phyloP scores from a whole-genome alignment of 179 eudicot genomes.

The Pouteria campechiana region DNA sequence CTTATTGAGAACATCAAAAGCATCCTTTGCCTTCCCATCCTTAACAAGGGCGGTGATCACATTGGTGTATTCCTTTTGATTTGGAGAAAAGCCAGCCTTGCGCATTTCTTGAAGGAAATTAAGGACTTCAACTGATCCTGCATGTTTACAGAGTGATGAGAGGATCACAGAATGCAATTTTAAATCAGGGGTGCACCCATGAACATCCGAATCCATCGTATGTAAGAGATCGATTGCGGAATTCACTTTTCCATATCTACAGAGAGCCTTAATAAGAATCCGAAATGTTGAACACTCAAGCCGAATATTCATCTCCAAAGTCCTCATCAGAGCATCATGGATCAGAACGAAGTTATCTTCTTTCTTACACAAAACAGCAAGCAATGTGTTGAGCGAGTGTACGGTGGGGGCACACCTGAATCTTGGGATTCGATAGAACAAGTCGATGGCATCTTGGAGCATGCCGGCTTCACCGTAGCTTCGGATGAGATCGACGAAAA shows the following conservation, averaged over 20 bases:
- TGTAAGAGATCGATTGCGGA: constrained; percentile 33
- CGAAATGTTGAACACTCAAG: constrained; percentile 35
- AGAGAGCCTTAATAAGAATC: constrained; percentile 41
- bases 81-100: constrained; percentile 27
- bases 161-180: constrained; percentile 32
- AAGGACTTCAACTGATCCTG: constrained; percentile 16
- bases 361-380: constrained; percentile 29
- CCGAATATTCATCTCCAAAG: constrained; percentile 34
- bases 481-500: constrained; percentile 44
- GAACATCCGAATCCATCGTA: constrained; percentile 28
- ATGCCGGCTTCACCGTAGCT: constrained; percentile 23
- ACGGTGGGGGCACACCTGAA: constrained; percentile 52
- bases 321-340: constrained; percentile 31
- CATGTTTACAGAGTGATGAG: constrained; percentile 24
- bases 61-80: constrained; percentile 32
- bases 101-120: constrained; percentile 29
- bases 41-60: constrained; percentile 36
- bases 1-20: constrained; percentile 24
- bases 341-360: constrained; percentile 26
- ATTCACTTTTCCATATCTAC: constrained; percentile 31
- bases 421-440: constrained; percentile 40
- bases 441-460: constrained; percentile 34
- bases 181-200: constrained; percentile 24
- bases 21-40: constrained; percentile 31
- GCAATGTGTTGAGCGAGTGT: constrained; percentile 34